A percentile compares a stretch with the other conserved stretches of the same genome.
phyloP scores from a whole-genome alignment of 805 yeast genomes.

The Pichia scutulata region DNA sequence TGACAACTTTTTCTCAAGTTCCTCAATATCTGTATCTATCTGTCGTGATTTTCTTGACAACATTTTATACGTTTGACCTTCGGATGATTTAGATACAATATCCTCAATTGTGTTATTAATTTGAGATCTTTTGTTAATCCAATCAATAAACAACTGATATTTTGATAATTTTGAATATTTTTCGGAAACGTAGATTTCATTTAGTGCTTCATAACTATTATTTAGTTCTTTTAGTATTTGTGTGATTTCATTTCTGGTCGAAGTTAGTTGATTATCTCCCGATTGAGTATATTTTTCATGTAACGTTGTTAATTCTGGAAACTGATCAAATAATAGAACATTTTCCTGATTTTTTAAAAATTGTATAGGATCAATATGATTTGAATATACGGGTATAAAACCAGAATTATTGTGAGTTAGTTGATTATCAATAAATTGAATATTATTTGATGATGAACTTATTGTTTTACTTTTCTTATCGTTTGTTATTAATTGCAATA shows the following conservation, averaged over 20 bases:
- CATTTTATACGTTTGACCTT: slow-evolving; percentile 34
- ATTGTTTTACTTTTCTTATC: not conserved
- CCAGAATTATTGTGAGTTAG: not conserved
- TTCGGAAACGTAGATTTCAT: slow-evolving; percentile 39
- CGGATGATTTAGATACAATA: slow-evolving; percentile 33
- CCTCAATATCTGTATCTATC: slow-evolving; percentile 32
- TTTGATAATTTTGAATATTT: slow-evolving; percentile 15
- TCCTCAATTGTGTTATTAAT: slow-evolving; percentile 30
- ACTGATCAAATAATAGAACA: slow-evolving; percentile 19
- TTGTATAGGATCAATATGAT: slow-evolving; percentile 24
- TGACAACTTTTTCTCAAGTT: slow-evolving; percentile 30
- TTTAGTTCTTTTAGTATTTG: slow-evolving; percentile 30
- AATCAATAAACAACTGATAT: slow-evolving; percentile 24
- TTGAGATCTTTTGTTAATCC: slow-evolving; percentile 34
- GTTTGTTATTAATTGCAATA: slow-evolving; percentile 1
- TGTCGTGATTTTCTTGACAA: slow-evolving; percentile 29
- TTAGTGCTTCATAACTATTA: slow-evolving; percentile 36
- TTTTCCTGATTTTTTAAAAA: slow-evolving; percentile 28
- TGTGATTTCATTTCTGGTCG: slow-evolving; percentile 25
- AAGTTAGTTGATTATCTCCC: slow-evolving; percentile 30
- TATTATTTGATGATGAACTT: not conserved
- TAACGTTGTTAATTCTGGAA: slow-evolving; percentile 13
- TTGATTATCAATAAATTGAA: not conserved
- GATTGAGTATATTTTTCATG: slow-evolving; percentile 25
- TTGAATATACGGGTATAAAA: slow-evolving; percentile 1